Evolutionary conservation across 2,329 filamentous ascomycete genomes (phyloP).

Genomic region (Hypocrella siamensis): DNA sequence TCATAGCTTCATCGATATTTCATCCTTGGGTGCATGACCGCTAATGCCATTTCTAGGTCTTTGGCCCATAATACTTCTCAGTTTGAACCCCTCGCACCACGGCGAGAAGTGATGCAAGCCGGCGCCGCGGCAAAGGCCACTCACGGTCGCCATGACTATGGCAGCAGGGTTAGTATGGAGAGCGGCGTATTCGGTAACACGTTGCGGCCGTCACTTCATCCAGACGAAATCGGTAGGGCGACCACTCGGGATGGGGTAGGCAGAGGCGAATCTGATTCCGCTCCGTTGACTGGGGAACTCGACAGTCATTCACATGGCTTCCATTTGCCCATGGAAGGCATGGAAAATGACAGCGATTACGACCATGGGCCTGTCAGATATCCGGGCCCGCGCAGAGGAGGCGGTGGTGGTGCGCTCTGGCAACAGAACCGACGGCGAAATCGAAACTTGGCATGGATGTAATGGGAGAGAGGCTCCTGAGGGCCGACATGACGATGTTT

Average conservation of each 20-base stretch:
- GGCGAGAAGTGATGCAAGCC: constrained; percentile 8
- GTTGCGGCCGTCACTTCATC: constrained; percentile 1
- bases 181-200: background rate
- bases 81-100: constrained; percentile 14
- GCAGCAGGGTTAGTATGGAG: constrained; percentile 2
- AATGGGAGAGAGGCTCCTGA: constrained; percentile 4
- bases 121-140: constrained; percentile 3
- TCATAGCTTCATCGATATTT: too few relatives aligned
- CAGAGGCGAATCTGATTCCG: constrained; percentile 17
- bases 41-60: constrained; percentile 13
- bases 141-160: background rate
- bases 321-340: constrained; percentile 22
- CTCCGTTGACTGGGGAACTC: constrained; percentile 23
- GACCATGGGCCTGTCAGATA: too few relatives aligned
- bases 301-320: constrained; percentile 30
- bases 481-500: background rate
- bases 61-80: constrained; percentile 10
- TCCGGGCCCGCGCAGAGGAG: constrained; percentile 10
- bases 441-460: constrained; percentile 33
- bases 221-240: constrained; percentile 1
- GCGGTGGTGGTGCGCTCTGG: constrained; percentile 30
- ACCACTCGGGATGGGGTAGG: constrained; percentile 10
- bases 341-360: constrained; percentile 14
- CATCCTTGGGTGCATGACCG: too few relatives aligned
- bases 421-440: constrained; percentile 35